Evolutionary conservation across 768 basidiomycete species (phyloP), one percentile per base, ranked within the genome.

Genomic region (Panaeolus papilionaceus): DNA sequence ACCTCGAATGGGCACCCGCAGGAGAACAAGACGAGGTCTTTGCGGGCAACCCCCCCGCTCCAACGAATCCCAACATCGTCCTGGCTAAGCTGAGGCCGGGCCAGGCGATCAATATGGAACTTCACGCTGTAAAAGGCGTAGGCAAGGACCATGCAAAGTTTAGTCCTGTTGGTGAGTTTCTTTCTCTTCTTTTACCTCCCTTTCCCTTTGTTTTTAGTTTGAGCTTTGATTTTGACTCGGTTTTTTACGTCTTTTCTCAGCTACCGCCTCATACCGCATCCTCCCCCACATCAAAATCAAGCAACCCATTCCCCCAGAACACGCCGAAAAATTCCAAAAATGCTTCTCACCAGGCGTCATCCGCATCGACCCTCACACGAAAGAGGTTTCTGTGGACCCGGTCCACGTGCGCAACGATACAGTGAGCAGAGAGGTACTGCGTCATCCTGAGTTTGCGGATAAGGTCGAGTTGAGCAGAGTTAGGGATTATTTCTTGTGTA

Each of bases 111-210:
- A 86, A 93, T 47, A 87, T 94, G 81, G 92, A 95, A 73, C 73
- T 96, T 66, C 96, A 99, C 74, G 96, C 95, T 23, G 82, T 96
- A 68, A 99, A 99, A 74, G 93, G 95, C 14, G 88, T 94, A 16
- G 96, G 96, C 16, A 93, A 93, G 73, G 95, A 96, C 69, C 97
- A 99, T 73, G 96, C 98, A 58, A 99, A 99, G 76, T 99, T 94
- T 77, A 94, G 89, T 67, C 96, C 98, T 38, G 98, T 99, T 63
- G 95, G 96, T 93, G 72, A 66, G 87, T 80, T 5, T 9, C 4
- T 54, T 7, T 14, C 4, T 66, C 38, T 28, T 42, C n/a, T 67
- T 39, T 38, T 5, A n/a, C 33, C 3, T 33, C 20, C 38, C 12
- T 18, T 42, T 14, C n/a, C 16, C 61, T 18, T 18, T 45, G 23